Conservation (phyloP, 2,329 filamentous ascomycete genomes). For the Calonectria fujianensis region DNA sequence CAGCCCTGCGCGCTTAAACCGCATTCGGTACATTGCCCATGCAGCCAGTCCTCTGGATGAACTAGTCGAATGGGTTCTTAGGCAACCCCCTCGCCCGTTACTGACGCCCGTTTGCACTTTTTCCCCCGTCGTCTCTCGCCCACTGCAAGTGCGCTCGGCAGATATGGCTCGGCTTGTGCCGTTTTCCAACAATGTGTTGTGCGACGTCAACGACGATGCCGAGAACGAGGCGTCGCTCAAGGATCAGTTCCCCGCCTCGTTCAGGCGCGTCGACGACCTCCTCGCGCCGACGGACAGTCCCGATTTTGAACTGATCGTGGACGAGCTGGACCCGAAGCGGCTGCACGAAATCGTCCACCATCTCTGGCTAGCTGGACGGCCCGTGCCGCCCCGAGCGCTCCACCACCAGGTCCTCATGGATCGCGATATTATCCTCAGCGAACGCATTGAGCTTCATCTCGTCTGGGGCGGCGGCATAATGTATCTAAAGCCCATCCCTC, state of each 20-base stretch:
- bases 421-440: conserved; percentile 61
- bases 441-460: conserved; percentile 62
- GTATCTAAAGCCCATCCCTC: conserved; percentile 63
- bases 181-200: conserved; percentile 29
- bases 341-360: conserved; percentile 35
- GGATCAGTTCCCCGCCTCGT: conserved; percentile 37
- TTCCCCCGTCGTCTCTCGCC: neutral
- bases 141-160: neutral
- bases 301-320: conserved; percentile 20
- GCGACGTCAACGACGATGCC: neutral
- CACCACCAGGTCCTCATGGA: conserved; percentile 60
- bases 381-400: conserved; percentile 61
- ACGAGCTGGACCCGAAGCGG: conserved; percentile 32
- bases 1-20: conserved; percentile 17
- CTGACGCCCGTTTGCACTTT: conserved; percentile 1
- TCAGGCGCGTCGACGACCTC: conserved; percentile 19
- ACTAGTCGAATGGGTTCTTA: neutral
- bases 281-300: conserved; percentile 25
- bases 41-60: neutral
- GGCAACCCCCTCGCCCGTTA: neutral
- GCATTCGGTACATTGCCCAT: neutral
- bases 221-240: neutral
- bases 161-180: conserved; percentile 27
- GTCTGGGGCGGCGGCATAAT: conserved; percentile 63
- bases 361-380: conserved; percentile 51